Evolutionary conservation across 2,329 filamentous ascomycete genomes (phyloP), one percentile per base, ranked within the genome.

Genomic region (Aspergillus carbonarius): DNA sequence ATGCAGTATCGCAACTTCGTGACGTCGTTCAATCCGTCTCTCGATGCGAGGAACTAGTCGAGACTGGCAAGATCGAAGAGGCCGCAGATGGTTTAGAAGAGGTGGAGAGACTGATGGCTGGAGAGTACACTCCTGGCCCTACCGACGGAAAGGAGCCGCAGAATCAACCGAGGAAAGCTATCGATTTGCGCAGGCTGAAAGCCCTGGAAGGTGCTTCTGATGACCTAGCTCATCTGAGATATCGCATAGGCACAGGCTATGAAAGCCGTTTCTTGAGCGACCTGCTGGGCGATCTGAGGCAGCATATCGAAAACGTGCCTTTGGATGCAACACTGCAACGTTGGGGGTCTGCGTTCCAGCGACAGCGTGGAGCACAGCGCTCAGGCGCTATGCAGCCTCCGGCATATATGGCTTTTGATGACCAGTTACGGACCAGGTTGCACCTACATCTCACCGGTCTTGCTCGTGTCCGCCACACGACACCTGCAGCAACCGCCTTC

Each of bases 191-290:
- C 64, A 84, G 85, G 4, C 85, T 96, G 30, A 88, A 87, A 53
- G 93, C 92, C 8, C 80, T 98, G 15, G 88, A 93, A 69, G 89
- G 92, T 0, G 86, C 96, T 13, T 87, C 88, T 55, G 83, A 87
- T 44, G 93, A 96, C 61, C 82, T 99, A 40, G 82, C 86, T 48
- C 85, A 88, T 34, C 78, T 99, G 49, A 87, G 92, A 58, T 85
- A 87, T 63, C 88, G 91, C 2, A 91, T 97, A 58, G 95, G 95
- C 20, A 92, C 89, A 73, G 90, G 88, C 0, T 98, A 93, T 70
- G 93, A 98, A 72, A 79, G 83, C 2, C 87, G 88, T 46, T 96
- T 98, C 68, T 81, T 95, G 30, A 85, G 87, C 59, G 85, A 90
- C 27, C 81, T 99, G 17, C 81, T 98, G 30, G 83, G 82, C 3